These are phyloP conservation scores for Saccharomyces pastorianus DNA, from an alignment of 1,139 yeast species.

Conservation along the genomic window DNA sequence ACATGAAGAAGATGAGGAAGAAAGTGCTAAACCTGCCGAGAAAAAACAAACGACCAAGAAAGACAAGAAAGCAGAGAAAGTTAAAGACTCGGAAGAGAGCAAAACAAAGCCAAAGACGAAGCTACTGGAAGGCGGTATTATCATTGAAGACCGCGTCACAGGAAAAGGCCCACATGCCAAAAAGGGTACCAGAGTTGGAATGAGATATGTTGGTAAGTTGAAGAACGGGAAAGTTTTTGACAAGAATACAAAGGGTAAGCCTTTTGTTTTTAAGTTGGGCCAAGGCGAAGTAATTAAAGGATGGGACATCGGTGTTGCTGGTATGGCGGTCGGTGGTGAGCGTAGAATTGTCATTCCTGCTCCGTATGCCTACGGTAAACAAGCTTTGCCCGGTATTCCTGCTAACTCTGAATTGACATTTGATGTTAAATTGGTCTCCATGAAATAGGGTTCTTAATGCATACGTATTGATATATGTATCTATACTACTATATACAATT, in stretches of 20 bases:
- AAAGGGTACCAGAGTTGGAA: conserved; percentile 85
- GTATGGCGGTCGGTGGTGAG: conserved; percentile 98
- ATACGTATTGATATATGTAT: background rate
- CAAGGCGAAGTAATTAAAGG: conserved; percentile 98
- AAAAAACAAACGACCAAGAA: conserved; percentile 45
- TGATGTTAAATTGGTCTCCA: conserved; percentile 87
- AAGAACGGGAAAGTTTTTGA: conserved; percentile 94
- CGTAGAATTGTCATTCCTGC: conserved; percentile 96
- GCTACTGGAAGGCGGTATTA: conserved; percentile 86
- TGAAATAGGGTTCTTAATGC: conserved; percentile 49
- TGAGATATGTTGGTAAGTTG: conserved; percentile 95
- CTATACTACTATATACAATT: background rate
- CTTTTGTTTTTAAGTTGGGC: conserved; percentile 84
- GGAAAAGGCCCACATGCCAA: conserved; percentile 89
- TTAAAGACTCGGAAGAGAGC: conserved; percentile 19
- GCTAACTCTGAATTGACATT: conserved; percentile 93
- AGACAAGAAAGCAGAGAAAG: conserved; percentile 31
- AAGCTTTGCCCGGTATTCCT: conserved; percentile 93
- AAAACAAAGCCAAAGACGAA: conserved; percentile 44
- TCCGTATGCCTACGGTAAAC: conserved; percentile 92
- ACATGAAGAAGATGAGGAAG: conserved; percentile 30
- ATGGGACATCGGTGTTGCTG: conserved; percentile 96
- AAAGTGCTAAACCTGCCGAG: conserved; percentile 21
- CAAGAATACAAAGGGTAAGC: conserved; percentile 95
- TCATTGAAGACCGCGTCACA: conserved; percentile 81